Percentiles rank a stretch among this genome's conserved stretches.
Evolutionary conservation across 352 stramenopile genomes (phyloP).

Genomic region (Pythium chondricola): DNA sequence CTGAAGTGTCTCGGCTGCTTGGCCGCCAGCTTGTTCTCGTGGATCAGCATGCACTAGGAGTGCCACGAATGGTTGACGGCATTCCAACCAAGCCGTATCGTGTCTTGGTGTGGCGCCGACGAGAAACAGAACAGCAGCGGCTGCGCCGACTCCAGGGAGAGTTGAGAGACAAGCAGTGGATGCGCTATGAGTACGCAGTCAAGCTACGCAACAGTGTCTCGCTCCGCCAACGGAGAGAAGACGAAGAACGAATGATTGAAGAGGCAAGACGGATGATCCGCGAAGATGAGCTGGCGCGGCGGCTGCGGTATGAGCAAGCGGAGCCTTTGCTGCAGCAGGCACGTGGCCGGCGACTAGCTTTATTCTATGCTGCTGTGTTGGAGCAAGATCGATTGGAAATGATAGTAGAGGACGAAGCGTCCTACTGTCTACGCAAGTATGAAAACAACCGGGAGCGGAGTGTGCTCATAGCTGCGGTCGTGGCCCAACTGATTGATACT

Average conservation of each 20-base stretch:
- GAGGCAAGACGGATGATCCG: conserved; percentile 12
- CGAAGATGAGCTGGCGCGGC: conserved; percentile 7
- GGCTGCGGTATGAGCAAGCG: not conserved
- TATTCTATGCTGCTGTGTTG: conserved; percentile 8
- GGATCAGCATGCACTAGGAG: conserved; percentile 10
- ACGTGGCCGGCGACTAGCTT: not conserved
- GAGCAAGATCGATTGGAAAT: conserved; percentile 9
- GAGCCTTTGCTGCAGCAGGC: not conserved
- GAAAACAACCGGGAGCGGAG: too few relatives aligned
- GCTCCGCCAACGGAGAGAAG: not conserved
- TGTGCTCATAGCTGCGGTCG: too few relatives aligned
- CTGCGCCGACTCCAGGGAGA: conserved; percentile 1
- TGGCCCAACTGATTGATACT: too few relatives aligned
- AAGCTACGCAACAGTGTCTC: not conserved
- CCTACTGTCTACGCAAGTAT: too few relatives aligned
- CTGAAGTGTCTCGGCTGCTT: conserved; percentile 3
- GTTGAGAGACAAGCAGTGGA: not conserved
- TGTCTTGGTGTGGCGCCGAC: conserved; percentile 18
- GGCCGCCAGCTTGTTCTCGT: conserved; percentile 6
- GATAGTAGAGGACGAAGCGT: too few relatives aligned
- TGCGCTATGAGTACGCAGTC: conserved; percentile 3
- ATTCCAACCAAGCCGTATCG: conserved; percentile 13
- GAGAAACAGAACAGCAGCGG: conserved; percentile 11
- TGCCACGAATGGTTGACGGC: conserved; percentile 7
- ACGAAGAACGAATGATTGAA: not conserved